A percentile compares a stretch with the other conserved stretches of the same genome.
phyloP scores from a whole-genome alignment of 495 filamentous ascomycete species.

The Penicillium angulare region DNA sequence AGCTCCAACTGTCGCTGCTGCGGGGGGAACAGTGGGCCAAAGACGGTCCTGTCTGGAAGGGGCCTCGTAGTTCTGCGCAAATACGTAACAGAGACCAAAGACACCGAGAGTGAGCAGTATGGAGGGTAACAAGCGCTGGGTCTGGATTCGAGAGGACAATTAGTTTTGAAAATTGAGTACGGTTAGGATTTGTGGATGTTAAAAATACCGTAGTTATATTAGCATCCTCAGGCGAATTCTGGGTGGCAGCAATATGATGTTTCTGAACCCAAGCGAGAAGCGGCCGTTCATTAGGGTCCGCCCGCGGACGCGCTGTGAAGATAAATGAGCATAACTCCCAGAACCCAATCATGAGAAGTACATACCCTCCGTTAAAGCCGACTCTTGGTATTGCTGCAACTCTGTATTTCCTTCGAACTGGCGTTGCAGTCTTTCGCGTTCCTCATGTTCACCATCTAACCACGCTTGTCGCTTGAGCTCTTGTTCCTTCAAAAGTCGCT shows the following conservation, averaged over 20 bases:
- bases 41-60: conserved; percentile 57
- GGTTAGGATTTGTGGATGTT: neutral
- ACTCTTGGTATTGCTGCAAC: conserved; percentile 47
- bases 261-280: conserved; percentile 50
- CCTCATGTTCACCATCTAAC: conserved; percentile 41
- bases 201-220: conserved; percentile 34
- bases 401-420: conserved; percentile 46
- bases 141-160: conserved; percentile 16
- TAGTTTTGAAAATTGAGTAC: neutral
- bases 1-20: conserved; percentile 70
- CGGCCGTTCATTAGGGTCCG: conserved; percentile 42
- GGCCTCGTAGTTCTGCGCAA: conserved; percentile 61
- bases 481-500: conserved; percentile 41
- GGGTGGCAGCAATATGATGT: conserved; percentile 41
- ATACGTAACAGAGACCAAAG: conserved; percentile 49
- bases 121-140: conserved; percentile 65
- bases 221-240: conserved; percentile 30
- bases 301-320: conserved; percentile 38
- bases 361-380: conserved; percentile 37
- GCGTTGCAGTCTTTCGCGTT: conserved; percentile 39
- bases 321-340: conserved; percentile 9
- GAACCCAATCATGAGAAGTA: neutral
- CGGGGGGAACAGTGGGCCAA: conserved; percentile 72
- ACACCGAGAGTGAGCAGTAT: conserved; percentile 54
- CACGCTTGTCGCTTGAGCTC: conserved; percentile 47